Conservation (phyloP, 192 early-diverging fungal species). For the Coemansia sp. region DNA sequence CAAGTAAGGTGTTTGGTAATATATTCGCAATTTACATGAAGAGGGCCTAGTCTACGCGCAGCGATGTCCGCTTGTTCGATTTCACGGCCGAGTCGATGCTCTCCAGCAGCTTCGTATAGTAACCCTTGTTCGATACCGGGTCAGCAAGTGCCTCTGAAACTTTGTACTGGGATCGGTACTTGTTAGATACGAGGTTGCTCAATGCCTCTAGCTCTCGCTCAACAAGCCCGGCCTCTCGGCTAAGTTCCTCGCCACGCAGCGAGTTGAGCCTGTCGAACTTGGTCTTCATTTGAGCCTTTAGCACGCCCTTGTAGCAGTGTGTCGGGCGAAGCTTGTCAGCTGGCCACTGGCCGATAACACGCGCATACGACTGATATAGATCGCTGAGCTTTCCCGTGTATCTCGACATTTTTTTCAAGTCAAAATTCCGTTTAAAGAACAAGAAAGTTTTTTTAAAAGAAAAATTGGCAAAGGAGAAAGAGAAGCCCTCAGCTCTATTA, state of each 20-base stretch:
- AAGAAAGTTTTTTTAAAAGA: background rate
- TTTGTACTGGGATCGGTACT: slow-evolving; percentile 27
- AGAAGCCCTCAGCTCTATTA: background rate
- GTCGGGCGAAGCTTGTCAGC: slow-evolving; percentile 67
- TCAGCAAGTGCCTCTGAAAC: slow-evolving; percentile 22
- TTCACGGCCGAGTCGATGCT: slow-evolving; percentile 39
- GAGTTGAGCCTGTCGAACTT: slow-evolving; percentile 33
- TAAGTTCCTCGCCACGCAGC: slow-evolving; percentile 29
- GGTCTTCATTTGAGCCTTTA: slow-evolving; percentile 44
- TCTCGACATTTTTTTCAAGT: slow-evolving; percentile 15
- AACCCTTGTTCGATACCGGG: slow-evolving; percentile 34
- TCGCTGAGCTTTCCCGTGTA: slow-evolving; percentile 38
- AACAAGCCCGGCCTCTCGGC: slow-evolving; percentile 10
- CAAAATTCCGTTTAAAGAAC: background rate
- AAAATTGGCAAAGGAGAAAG: background rate
- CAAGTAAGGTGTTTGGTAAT: background rate
- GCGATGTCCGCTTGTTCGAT: slow-evolving; percentile 18
- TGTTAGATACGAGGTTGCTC: slow-evolving; percentile 24
- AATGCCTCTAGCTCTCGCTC: slow-evolving; percentile 31
- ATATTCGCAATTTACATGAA: slow-evolving; percentile 7
- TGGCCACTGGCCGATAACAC: slow-evolving; percentile 63
- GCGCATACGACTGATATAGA: slow-evolving; percentile 62
- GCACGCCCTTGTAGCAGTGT: slow-evolving; percentile 63
- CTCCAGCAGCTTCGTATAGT: slow-evolving; percentile 36
- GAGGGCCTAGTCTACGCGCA: slow-evolving; percentile 33